A percentile compares a stretch with the other conserved stretches of the same genome.
These are phyloP conservation scores for Serendipita sp. DNA, from an alignment of 768 basidiomycete genomes.

Conservation along the genomic window DNA sequence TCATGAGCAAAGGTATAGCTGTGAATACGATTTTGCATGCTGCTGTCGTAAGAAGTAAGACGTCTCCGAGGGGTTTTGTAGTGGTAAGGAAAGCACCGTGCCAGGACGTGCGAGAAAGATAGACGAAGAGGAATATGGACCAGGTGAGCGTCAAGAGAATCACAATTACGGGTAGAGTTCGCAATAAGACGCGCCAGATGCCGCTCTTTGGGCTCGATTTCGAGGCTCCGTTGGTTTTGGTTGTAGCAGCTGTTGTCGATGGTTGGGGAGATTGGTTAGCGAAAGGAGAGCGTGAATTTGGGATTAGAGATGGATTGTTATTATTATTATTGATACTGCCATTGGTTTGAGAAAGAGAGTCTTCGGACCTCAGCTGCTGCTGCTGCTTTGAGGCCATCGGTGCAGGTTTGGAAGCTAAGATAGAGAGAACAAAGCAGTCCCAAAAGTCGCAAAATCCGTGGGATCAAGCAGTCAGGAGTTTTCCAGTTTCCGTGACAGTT, in stretches of 20 bases:
- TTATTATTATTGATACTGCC: no score
- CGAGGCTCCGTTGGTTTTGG: background rate
- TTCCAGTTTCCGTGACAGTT: no score
- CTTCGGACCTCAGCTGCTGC: no score
- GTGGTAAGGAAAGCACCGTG: background rate
- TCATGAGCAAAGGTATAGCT: background rate
- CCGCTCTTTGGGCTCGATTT: slow-evolving; percentile 2
- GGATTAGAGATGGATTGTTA: no score
- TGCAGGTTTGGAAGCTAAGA: no score
- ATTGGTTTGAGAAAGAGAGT: no score
- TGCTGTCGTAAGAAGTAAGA: background rate
- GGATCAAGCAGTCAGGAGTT: no score
- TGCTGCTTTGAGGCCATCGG: no score
- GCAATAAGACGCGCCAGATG: background rate
- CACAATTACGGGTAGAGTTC: background rate
- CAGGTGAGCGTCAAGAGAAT: background rate
- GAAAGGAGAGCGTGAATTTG: background rate
- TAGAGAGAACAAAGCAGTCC: no score
- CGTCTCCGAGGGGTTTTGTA: slow-evolving; percentile 1
- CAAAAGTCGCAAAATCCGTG: no score
- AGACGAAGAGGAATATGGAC: slow-evolving; percentile 1
- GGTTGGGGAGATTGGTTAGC: background rate
- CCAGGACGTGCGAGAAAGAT: background rate
- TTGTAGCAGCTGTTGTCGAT: background rate
- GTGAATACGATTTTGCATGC: background rate